Evolutionary conservation across 176 grass and related monocot species (phyloP), one percentile per base, ranked within the genome.

Genomic region (Cenchrus americanus): DNA sequence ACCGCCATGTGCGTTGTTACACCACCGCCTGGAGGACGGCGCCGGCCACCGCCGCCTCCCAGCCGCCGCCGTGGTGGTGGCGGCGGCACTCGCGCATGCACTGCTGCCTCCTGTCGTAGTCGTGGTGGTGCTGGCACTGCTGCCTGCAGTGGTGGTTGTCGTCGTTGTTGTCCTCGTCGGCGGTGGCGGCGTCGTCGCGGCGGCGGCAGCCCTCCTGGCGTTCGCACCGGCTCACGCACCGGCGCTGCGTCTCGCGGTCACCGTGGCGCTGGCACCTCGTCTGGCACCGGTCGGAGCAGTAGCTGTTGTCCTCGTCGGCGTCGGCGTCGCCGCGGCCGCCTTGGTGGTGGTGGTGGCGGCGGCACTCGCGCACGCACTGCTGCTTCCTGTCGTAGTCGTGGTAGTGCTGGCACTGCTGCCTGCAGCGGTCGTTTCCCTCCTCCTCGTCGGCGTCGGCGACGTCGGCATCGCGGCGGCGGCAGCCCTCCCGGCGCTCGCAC

Each of bases 11-110:
- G 24, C 69, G 57, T 84, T 58, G 80, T 30, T 30, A 30, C 27
- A 30, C 27, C 62, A 44, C 77, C 53, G 30, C 62, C 82, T 62
- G 21, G 21, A 85, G 87, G 82, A 89, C 53, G 70, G 70, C 82
- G 11, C 34, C 87, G 22, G 52, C 77, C 82, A 67, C 53, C 77
- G 32, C 30, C 27, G 32, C 69, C 82, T 37, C 4, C 34, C 62
- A 52, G 8, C 52, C 1, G 19, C 22, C 37, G 64, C 30, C 64
- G 1, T 5, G 1, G 14, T 42, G 17, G 50, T 42, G 68, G 44
- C 32, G 6, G 11, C 26, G 23, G 81, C 84, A 72, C 4, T 73
- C 57, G 26, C 54, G 46, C 76, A 80, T 27, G 76, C 83, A 85
- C 32, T 6, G 26, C 27, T 79, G 41, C 66, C 7, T 24, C 43